A percentile compares a stretch with the other conserved stretches of the same genome.
These are phyloP conservation scores for Eudorina sp. DNA, from an alignment of 139 green algal species.

Conservation along the genomic window DNA sequence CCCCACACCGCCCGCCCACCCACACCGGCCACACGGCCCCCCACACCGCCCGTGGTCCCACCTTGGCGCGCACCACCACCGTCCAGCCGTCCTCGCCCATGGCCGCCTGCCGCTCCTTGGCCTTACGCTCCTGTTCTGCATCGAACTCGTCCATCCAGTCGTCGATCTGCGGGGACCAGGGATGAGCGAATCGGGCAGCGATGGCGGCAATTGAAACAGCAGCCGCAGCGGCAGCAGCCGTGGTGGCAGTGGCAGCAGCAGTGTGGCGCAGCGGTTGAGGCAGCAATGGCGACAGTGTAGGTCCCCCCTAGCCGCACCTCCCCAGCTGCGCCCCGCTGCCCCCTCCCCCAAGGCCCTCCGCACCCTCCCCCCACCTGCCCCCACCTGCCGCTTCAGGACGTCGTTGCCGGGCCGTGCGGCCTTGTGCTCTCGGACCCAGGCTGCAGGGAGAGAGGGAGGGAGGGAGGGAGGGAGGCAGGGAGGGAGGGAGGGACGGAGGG, in stretches of 20 bases:
- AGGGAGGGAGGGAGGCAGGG: no score
- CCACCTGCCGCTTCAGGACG: slow-evolving; percentile 65
- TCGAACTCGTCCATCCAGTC: slow-evolving; percentile 80
- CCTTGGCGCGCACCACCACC: slow-evolving; percentile 84
- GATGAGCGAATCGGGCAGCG: no score
- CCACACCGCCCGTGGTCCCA: slow-evolving; percentile 25
- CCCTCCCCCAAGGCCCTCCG: neutral
- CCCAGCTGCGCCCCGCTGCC: neutral
- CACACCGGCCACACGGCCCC: neutral
- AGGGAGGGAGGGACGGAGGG: no score
- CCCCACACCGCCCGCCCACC: neutral
- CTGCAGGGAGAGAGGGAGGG: no score
- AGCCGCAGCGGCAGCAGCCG: no score
- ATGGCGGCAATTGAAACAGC: no score
- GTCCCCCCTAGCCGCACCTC: neutral
- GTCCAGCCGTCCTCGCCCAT: slow-evolving; percentile 86
- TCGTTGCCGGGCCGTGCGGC: slow-evolving; percentile 59
- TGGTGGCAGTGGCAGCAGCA: no score
- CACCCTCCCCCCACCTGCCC: neutral
- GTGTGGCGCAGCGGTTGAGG: no score
- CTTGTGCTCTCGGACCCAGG: slow-evolving; percentile 80
- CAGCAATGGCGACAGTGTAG: no score
- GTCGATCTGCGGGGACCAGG: no score
- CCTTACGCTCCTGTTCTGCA: slow-evolving; percentile 60
- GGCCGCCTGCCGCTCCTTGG: slow-evolving; percentile 54